Percentiles rank a stretch among this genome's conserved stretches.
Evolutionary conservation across 768 basidiomycete genomes (phyloP).

Genomic region (Russula vinacea): DNA sequence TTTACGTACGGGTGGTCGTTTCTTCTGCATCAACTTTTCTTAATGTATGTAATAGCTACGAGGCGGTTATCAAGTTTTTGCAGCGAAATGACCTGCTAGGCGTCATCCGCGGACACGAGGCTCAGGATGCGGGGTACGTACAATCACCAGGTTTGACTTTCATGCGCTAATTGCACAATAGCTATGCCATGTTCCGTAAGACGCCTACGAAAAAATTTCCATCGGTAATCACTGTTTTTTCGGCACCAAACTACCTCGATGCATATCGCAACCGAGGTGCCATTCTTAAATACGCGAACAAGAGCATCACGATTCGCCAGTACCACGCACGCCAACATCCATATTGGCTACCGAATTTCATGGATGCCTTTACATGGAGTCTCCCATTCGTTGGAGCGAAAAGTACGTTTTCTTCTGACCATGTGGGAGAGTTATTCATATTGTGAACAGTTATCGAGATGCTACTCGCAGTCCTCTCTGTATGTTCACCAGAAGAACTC

Average conservation of each 20-base stretch:
- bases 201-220: conserved; percentile 94
- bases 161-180: conserved; percentile 33
- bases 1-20: conserved; percentile 65
- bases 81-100: conserved; percentile 89
- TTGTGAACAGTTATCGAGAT: conserved; percentile 81
- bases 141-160: not conserved
- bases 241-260: conserved; percentile 94
- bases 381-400: conserved; percentile 98
- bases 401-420: conserved; percentile 52
- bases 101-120: conserved; percentile 94
- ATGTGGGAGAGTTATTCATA: not conserved
- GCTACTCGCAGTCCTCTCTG: conserved; percentile 94
- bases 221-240: conserved; percentile 96
- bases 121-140: conserved; percentile 88
- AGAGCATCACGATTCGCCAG: conserved; percentile 86
- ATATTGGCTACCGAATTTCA: conserved; percentile 99
- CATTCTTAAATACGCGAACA: conserved; percentile 94
- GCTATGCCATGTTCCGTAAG: conserved; percentile 92
- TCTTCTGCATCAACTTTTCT: not conserved
- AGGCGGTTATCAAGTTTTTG: conserved; percentile 89
- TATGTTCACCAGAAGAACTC: conserved; percentile 94
- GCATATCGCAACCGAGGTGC: conserved; percentile 96
- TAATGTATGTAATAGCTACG: conserved; percentile 49
- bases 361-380: conserved; percentile 99
- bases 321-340: conserved; percentile 52